Base-by-base conservation (phyloP, 1,284 basidiomycete genomes). In the Coniferiporia sulphurascens region DNA sequence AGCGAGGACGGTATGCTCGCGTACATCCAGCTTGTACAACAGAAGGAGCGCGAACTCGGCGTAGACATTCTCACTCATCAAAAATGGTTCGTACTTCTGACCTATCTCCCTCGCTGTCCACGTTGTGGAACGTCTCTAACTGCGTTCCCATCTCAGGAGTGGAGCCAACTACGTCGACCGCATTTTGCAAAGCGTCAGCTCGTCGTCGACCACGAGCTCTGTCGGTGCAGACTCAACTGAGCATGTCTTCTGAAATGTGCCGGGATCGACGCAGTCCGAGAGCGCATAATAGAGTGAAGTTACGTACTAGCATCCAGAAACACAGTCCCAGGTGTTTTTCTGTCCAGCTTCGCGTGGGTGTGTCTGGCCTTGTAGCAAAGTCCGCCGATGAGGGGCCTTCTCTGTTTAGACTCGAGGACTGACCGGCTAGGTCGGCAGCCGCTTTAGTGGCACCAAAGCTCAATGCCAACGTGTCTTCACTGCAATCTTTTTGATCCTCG, bases 51-150 rank as follows among this genome's bases (percentile, higher is more conserved):
- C 70, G 93, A 91, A 66, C 85, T 95, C 52, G 91, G 92, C 35
- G 93, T 91, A 66, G 95, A 98, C 71, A 93, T 98, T 46, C 78
- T 97, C 58, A 94, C 89, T 1, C 91, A 94, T 72, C 91, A 94
- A 73, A 93, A 92, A 77, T 94, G 92, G 92, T 85, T 49, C 60
- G 78, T 71, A 9, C 21, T 38, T 57, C 49, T 52, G 58, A 38
- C 15, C 36, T 35, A 15, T 21, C 48, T 46, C 38, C 36, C 17
- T 36, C 41, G 19, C n/a, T 51, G 41, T 38, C 62, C 35, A 48
- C 34, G 55, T 38, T 27, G 27, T 53, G 51, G 35, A 51, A 43
- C 27, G 55, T 27, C 53, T 22, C 27, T 54, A 44, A 46, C 64
- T 21, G 34, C 17, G 21, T 41, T 17, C 10, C 21, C 5, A n/a